These are phyloP conservation scores for Batkoa obscura DNA, from an alignment of 371 early-diverging fungal genomes.

Conservation along the genomic window DNA sequence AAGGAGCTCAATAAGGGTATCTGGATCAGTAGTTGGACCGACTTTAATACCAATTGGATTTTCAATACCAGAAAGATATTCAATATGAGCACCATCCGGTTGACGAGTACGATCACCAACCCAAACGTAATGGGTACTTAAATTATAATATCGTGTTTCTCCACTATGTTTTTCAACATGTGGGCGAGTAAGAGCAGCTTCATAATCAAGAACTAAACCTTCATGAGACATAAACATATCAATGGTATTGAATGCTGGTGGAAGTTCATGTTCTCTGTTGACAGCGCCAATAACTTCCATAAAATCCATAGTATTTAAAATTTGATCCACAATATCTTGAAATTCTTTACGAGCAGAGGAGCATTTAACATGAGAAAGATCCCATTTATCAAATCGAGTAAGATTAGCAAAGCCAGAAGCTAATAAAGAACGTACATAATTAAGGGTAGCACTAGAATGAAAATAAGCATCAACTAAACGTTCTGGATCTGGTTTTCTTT, in stretches of 20 bases:
- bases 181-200: constrained; percentile 57
- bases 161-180: constrained; percentile 19
- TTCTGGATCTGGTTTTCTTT: constrained; percentile 86
- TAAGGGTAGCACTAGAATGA: constrained; percentile 91
- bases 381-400: constrained; percentile 78
- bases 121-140: constrained; percentile 90
- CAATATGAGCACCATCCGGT: constrained; percentile 84
- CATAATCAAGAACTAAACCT: constrained; percentile 81
- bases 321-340: constrained; percentile 62
- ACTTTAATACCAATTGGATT: constrained; percentile 96
- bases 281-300: constrained; percentile 74
- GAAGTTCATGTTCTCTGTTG: constrained; percentile 7
- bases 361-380: constrained; percentile 71
- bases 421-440: constrained; percentile 77
- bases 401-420: constrained; percentile 40
- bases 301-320: constrained; percentile 77
- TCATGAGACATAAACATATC: constrained; percentile 92
- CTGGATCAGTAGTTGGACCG: constrained; percentile 75
- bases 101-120: constrained; percentile 95
- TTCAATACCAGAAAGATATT: constrained; percentile 83
- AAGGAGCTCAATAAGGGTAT: constrained; percentile 58
- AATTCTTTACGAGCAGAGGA: constrained; percentile 65
- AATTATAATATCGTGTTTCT: constrained; percentile 27
- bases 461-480: constrained; percentile 83
- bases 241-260: constrained; percentile 36